Percentiles rank a stretch among this genome's conserved stretches.
These are phyloP conservation scores for Stagonosporopsis tanaceti DNA, from an alignment of 2,329 filamentous ascomycete genomes.

Conservation along the genomic window DNA sequence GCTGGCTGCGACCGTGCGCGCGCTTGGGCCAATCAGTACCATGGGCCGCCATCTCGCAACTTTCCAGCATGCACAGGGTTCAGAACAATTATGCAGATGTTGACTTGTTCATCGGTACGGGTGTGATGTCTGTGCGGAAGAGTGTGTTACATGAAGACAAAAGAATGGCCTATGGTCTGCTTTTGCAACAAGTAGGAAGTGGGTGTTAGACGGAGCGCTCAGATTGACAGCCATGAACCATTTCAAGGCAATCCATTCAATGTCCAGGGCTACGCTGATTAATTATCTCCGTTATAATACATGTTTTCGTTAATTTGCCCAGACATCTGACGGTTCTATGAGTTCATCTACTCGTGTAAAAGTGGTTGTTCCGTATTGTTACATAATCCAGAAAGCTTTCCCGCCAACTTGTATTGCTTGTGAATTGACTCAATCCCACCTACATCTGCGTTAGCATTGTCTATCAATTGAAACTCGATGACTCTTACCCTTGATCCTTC, in stretches of 20 bases:
- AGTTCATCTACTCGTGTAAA: not conserved
- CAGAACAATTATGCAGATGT: not conserved
- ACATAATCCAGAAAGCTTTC: slow-evolving; percentile 3
- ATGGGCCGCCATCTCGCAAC: not conserved
- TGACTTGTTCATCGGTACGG: not conserved
- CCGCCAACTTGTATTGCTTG: not conserved
- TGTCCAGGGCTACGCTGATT: not conserved
- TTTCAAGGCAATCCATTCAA: too few relatives aligned
- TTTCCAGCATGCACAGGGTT: not conserved
- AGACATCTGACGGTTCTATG: not conserved
- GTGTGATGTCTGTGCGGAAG: too few relatives aligned
- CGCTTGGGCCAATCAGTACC: slow-evolving; percentile 17
- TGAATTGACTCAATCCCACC: slow-evolving; percentile 31
- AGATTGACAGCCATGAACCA: not conserved
- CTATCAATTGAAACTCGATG: not conserved
- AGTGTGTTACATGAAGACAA: too few relatives aligned
- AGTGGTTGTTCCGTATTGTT: slow-evolving; percentile 7
- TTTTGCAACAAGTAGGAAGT: not conserved
- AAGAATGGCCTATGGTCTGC: not conserved
- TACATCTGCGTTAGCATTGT: slow-evolving; percentile 22
- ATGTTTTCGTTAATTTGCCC: not conserved
- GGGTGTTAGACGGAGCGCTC: not conserved
- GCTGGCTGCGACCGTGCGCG: slow-evolving; percentile 22
- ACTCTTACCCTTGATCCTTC: slow-evolving; percentile 77
- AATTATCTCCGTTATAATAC: not conserved